A percentile compares a stretch with the other conserved stretches of the same genome.
These are phyloP conservation scores for Eucommia ulmoides DNA, from an alignment of 257 asterid genomes.

Conservation along the genomic window DNA sequence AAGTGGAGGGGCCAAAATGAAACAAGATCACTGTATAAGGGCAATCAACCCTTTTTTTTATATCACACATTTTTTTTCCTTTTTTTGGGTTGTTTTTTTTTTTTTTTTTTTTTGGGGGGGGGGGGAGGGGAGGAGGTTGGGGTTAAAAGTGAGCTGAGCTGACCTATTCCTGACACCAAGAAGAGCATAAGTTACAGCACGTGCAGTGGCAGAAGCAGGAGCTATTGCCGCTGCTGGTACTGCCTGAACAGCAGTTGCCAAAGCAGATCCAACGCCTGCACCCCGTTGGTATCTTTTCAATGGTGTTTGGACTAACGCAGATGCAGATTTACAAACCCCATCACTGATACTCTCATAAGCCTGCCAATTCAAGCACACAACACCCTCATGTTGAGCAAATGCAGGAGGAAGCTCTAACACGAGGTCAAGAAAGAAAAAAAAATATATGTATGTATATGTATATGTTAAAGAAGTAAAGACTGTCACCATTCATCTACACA, in stretches of 20 bases:
- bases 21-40: background rate
- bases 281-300: conserved; percentile 70
- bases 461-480: too few relatives aligned
- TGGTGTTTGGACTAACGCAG: conserved; percentile 73
- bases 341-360: conserved; percentile 85
- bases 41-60: too few relatives aligned
- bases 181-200: conserved; percentile 78
- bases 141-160: conserved; percentile 6
- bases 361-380: conserved; percentile 20
- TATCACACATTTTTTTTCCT: too few relatives aligned
- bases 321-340: conserved; percentile 80
- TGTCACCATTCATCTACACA: too few relatives aligned
- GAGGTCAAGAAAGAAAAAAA: background rate
- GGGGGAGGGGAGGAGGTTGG: too few relatives aligned
- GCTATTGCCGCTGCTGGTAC: conserved; percentile 96
- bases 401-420: background rate
- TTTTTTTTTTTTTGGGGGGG: too few relatives aligned
- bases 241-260: conserved; percentile 71
- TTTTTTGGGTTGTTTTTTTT: too few relatives aligned
- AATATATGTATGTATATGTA: background rate
- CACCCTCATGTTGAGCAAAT: background rate
- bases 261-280: conserved; percentile 73
- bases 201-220: conserved; percentile 88
- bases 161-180: conserved; percentile 92
- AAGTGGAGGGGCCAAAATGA: background rate